phyloP scores from a whole-genome alignment of 75 land plant genomes.

The Picea sitchensis region DNA sequence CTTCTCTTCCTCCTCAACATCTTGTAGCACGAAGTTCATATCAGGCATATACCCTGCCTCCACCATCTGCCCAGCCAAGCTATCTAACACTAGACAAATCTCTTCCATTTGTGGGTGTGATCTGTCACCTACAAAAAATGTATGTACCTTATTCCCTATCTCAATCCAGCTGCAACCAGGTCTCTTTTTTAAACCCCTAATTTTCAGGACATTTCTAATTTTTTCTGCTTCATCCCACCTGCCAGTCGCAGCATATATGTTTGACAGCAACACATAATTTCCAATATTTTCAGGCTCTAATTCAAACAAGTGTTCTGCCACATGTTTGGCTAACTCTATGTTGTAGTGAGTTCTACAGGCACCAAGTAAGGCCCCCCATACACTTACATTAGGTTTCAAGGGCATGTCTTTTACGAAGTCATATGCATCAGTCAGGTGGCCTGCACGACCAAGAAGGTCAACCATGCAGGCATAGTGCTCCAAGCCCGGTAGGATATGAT shows the following conservation, averaged over 20 bases:
- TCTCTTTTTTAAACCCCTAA: neutral
- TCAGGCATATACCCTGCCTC: constrained; percentile 13
- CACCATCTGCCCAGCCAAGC: constrained; percentile 12
- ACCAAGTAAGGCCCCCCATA: constrained; percentile 16
- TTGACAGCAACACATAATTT: constrained; percentile 12
- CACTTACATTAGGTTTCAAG: neutral
- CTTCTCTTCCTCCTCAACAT: constrained; percentile 11
- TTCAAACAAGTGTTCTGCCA: constrained; percentile 5
- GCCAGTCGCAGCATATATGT: constrained; percentile 17
- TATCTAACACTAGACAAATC: constrained; percentile 8
- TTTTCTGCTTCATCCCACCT: constrained; percentile 12
- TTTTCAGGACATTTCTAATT: neutral
- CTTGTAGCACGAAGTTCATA: constrained; percentile 8
- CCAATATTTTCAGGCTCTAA: constrained; percentile 8
- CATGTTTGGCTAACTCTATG: constrained; percentile 9
- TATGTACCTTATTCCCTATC: constrained; percentile 9
- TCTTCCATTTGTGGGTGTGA: constrained; percentile 12
- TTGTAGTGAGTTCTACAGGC: constrained; percentile 16
- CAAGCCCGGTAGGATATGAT: constrained; percentile 6
- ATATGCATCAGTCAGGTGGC: constrained; percentile 6
- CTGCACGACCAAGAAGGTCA: constrained; percentile 12
- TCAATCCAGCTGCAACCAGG: constrained; percentile 18
- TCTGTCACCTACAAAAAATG: constrained; percentile 10
- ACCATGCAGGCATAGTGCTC: constrained; percentile 19
- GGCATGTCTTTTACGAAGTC: constrained; percentile 14